Evolutionary conservation across 176 grass and related monocot genomes (phyloP).

Genomic region (Oryza glumipatula): DNA sequence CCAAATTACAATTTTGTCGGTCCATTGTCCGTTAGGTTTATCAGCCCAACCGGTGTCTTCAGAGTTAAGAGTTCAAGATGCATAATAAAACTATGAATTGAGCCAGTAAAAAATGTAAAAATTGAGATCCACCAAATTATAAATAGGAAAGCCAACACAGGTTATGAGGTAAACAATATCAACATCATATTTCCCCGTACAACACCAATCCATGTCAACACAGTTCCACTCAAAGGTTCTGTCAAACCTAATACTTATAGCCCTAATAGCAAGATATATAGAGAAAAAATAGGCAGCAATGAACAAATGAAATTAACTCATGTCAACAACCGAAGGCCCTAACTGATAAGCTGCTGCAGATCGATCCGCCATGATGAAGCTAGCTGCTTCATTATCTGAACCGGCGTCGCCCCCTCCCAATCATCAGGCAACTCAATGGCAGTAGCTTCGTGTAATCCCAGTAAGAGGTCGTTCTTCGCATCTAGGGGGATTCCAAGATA

Average conservation of each 20-base stretch:
- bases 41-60: neutral
- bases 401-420: constrained; percentile 77
- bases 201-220: constrained; percentile 48
- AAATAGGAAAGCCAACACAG: neutral
- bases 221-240: constrained; percentile 31
- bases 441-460: constrained; percentile 72
- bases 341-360: constrained; percentile 75
- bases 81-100: neutral
- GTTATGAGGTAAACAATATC: constrained; percentile 39
- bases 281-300: constrained; percentile 39
- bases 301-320: constrained; percentile 59
- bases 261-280: constrained; percentile 43
- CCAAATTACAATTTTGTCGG: neutral
- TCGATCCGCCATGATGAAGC: constrained; percentile 89
- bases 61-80: neutral
- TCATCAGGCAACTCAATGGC: constrained; percentile 71
- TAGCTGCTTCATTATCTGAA: constrained; percentile 97
- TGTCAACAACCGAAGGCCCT: constrained; percentile 47
- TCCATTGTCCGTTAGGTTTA: neutral
- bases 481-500: constrained; percentile 73
- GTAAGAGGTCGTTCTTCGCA: constrained; percentile 68
- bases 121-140: constrained; percentile 20
- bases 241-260: constrained; percentile 50
- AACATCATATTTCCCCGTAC: constrained; percentile 31
- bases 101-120: neutral